Conservation (phyloP, 176 grass and related monocot species). For the Guadua angustifolia region DNA sequence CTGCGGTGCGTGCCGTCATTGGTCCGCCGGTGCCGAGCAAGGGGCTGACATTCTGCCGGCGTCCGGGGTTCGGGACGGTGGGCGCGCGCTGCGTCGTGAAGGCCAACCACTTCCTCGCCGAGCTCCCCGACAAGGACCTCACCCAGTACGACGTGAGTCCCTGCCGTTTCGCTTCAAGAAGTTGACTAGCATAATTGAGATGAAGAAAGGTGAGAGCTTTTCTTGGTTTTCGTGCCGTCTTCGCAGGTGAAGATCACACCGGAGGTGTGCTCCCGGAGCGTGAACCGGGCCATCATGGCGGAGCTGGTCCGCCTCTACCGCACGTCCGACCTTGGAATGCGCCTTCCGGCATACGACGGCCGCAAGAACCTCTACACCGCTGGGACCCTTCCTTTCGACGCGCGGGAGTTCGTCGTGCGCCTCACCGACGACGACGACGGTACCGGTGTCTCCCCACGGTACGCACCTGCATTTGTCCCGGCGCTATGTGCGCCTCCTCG, state of each 20-base stretch:
- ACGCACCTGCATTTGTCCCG: slow-evolving; percentile 3
- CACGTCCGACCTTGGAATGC: slow-evolving; percentile 67
- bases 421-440: slow-evolving; percentile 70
- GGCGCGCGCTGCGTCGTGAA: slow-evolving; percentile 82
- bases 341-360: slow-evolving; percentile 92
- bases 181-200: slow-evolving; percentile 32
- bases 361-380: slow-evolving; percentile 95
- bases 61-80: slow-evolving; percentile 86
- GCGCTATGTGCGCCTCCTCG: background rate
- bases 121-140: slow-evolving; percentile 87
- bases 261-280: slow-evolving; percentile 74
- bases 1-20: slow-evolving; percentile 37
- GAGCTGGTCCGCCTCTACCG: slow-evolving; percentile 87
- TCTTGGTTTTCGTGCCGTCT: background rate
- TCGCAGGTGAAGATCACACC: slow-evolving; percentile 85
- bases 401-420: slow-evolving; percentile 86
- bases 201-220: slow-evolving; percentile 13
- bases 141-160: slow-evolving; percentile 86
- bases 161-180: background rate
- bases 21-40: slow-evolving; percentile 64
- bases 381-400: slow-evolving; percentile 68
- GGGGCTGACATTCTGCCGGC: slow-evolving; percentile 68
- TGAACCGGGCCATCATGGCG: slow-evolving; percentile 81
- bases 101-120: slow-evolving; percentile 95
- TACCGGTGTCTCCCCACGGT: slow-evolving; percentile 70